Evolutionary conservation across 148 eudicot genomes (phyloP).

Genomic region (Selenicereus undatus): DNA sequence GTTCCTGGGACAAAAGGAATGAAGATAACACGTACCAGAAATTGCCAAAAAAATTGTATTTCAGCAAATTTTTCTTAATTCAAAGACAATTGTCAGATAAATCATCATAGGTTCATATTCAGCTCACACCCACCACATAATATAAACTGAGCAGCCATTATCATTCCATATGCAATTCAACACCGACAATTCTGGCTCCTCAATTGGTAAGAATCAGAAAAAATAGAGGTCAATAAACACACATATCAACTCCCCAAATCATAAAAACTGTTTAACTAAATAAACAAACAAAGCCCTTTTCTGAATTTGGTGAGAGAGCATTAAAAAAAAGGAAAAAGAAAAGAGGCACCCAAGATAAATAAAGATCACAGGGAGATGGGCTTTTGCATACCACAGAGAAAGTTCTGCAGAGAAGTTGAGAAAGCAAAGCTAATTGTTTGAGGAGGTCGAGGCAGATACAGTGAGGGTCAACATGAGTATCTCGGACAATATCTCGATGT

Average conservation of each 20-base stretch:
- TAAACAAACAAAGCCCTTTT: constrained; percentile 11
- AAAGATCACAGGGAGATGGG: constrained; percentile 12
- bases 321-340: neutral
- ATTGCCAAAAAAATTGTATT: neutral
- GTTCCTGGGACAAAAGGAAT: neutral
- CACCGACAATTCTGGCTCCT: neutral
- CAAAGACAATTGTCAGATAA: neutral
- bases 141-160: neutral
- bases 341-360: neutral
- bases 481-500: constrained; percentile 19
- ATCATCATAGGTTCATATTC: neutral
- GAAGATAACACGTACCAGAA: neutral
- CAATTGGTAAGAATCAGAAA: neutral
- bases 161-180: constrained; percentile 3
- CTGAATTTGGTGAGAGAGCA: constrained; percentile 10
- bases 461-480: constrained; percentile 26
- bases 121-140: constrained; percentile 9
- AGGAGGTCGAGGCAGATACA: constrained; percentile 32
- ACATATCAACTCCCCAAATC: neutral
- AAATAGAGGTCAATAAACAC: neutral
- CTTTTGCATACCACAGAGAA: constrained; percentile 22
- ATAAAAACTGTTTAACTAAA: neutral
- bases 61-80: neutral
- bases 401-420: constrained; percentile 15
- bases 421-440: constrained; percentile 11